Evolutionary conservation across 805 yeast genomes (phyloP).

Genomic region (Yamadazyma scolyti): DNA sequence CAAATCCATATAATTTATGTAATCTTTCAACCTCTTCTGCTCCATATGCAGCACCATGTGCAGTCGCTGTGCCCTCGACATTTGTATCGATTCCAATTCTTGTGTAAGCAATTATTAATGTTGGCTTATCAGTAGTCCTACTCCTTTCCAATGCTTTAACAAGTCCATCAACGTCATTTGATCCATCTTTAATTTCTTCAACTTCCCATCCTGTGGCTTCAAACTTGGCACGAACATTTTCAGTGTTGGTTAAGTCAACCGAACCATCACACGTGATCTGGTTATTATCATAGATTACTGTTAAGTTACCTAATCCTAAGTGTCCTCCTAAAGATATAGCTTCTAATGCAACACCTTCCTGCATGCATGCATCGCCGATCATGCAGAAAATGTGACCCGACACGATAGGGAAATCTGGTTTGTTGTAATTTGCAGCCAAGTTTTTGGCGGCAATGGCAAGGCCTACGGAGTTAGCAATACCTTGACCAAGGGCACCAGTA

Average conservation of each 20-base stretch:
- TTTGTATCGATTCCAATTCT: slow-evolving; percentile 30
- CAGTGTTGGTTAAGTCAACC: slow-evolving; percentile 28
- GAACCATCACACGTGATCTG: slow-evolving; percentile 36
- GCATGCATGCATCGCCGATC: slow-evolving; percentile 40
- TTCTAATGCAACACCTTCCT: slow-evolving; percentile 39
- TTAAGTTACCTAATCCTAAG: slow-evolving; percentile 30
- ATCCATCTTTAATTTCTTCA: slow-evolving; percentile 29
- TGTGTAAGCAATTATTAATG: slow-evolving; percentile 30
- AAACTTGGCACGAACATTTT: slow-evolving; percentile 28
- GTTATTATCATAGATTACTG: slow-evolving; percentile 34
- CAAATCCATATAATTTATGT: slow-evolving; percentile 16
- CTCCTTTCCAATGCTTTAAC: slow-evolving; percentile 31
- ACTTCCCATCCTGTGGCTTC: slow-evolving; percentile 34
- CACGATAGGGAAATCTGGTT: slow-evolving; percentile 25
- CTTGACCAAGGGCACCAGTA: slow-evolving; percentile 43
- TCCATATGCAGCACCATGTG: slow-evolving; percentile 36
- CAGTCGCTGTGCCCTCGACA: slow-evolving; percentile 24
- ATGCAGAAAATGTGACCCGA: slow-evolving; percentile 26
- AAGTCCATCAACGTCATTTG: slow-evolving; percentile 23
- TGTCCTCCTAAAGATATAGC: slow-evolving; percentile 39
- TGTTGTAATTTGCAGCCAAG: slow-evolving; percentile 30
- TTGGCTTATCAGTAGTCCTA: slow-evolving; percentile 26
- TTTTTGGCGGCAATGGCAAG: slow-evolving; percentile 35
- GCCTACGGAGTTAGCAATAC: slow-evolving; percentile 38
- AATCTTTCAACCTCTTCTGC: slow-evolving; percentile 22